Percentiles rank a stretch among this genome's conserved stretches.
Evolutionary conservation across 768 basidiomycete species (phyloP).

Genomic region (Naganishia onofrii): DNA sequence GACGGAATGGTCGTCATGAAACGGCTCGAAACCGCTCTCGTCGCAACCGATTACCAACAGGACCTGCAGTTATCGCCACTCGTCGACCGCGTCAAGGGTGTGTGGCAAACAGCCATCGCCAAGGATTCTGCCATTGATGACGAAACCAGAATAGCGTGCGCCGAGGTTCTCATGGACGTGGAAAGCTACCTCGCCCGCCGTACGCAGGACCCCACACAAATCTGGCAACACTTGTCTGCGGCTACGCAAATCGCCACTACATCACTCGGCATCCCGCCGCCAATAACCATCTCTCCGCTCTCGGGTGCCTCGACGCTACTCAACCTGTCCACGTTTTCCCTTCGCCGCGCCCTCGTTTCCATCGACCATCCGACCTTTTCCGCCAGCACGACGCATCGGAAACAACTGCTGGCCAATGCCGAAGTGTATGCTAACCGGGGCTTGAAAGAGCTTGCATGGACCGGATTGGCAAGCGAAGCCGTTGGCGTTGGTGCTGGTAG

Average conservation of each 20-base stretch:
- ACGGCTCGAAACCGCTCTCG: conserved; percentile 3
- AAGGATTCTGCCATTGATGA: conserved; percentile 6
- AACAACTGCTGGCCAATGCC: conserved; percentile 43
- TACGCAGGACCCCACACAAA: background rate
- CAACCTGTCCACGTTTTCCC: conserved; percentile 3
- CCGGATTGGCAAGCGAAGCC: conserved; percentile 32
- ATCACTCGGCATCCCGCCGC: background rate
- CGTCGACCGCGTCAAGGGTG: background rate
- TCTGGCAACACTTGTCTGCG: conserved; percentile 5
- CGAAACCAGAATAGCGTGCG: conserved; percentile 8
- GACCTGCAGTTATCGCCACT: background rate
- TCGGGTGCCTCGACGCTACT: conserved; percentile 8
- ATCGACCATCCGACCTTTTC: background rate
- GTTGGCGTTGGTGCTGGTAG: conserved; percentile 20
- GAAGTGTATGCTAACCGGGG: conserved; percentile 41
- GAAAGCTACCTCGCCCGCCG: background rate
- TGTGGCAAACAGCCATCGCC: conserved; percentile 6
- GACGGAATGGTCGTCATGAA: conserved; percentile 7
- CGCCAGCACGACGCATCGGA: background rate
- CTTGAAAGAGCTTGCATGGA: conserved; percentile 30
- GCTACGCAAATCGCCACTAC: conserved; percentile 17
- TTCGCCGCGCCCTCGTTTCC: conserved; percentile 6
- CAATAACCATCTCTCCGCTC: conserved; percentile 8
- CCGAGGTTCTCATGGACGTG: conserved; percentile 1
- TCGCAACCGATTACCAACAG: background rate